A percentile compares a stretch with the other conserved stretches of the same genome.
Evolutionary conservation across 108 stramenopile species (phyloP).

Genomic region (Stephanodiscus minutulus): DNA sequence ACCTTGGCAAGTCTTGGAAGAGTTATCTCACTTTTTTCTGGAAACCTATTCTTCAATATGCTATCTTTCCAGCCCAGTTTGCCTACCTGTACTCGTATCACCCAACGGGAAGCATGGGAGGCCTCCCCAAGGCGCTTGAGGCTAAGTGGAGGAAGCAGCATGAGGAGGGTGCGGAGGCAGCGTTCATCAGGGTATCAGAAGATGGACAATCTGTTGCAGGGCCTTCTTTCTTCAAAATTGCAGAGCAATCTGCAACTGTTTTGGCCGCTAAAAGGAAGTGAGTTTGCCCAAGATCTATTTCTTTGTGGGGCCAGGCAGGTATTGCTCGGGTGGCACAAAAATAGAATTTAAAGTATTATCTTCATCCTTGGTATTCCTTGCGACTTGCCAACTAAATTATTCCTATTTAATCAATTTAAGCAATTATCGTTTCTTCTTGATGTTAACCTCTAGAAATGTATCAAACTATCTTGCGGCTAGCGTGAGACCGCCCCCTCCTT

Average conservation of each 20-base stretch:
- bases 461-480: too few relatives aligned
- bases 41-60: constrained; percentile 89
- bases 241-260: constrained; percentile 50
- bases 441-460: too few relatives aligned
- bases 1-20: constrained; percentile 88
- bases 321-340: not conserved
- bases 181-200: constrained; percentile 62
- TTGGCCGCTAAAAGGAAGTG: constrained; percentile 31
- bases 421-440: too few relatives aligned
- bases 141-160: constrained; percentile 74
- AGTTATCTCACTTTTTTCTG: constrained; percentile 91
- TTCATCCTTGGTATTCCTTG: not conserved
- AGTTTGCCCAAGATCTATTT: too few relatives aligned
- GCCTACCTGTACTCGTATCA: constrained; percentile 88
- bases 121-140: constrained; percentile 64
- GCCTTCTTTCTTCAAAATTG: constrained; percentile 86
- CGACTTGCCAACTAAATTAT: not conserved
- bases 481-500: too few relatives aligned
- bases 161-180: constrained; percentile 66
- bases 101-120: constrained; percentile 84
- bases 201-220: constrained; percentile 57
- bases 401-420: not conserved
- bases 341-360: too few relatives aligned
- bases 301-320: too few relatives aligned
- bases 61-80: constrained; percentile 90